Conservation (phyloP, 192 early-diverging fungal genomes). For the Podila minutissima region DNA sequence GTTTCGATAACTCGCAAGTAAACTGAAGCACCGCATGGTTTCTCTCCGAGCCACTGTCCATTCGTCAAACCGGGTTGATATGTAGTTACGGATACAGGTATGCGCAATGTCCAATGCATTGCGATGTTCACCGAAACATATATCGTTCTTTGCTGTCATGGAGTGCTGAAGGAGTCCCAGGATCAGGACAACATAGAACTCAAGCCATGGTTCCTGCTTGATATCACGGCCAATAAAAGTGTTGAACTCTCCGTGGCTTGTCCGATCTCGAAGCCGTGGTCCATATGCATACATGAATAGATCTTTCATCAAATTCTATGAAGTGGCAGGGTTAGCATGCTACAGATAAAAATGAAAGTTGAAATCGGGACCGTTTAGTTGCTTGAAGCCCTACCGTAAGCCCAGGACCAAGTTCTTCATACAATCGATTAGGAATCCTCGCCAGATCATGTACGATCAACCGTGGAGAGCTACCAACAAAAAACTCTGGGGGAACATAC, state of each 20-base stretch:
- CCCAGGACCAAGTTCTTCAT: background rate
- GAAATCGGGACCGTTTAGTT: background rate
- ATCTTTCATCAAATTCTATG: conserved; percentile 30
- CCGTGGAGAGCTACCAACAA: background rate
- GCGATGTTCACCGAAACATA: too few species aligned
- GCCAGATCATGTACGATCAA: background rate
- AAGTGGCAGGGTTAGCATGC: background rate
- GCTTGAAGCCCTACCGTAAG: conserved; percentile 12
- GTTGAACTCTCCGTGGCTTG: conserved; percentile 46
- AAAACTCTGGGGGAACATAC: conserved; percentile 29
- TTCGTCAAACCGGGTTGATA: conserved; percentile 22
- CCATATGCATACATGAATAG: conserved; percentile 18
- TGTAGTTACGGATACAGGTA: background rate
- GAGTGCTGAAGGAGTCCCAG: conserved; percentile 9
- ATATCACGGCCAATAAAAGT: conserved; percentile 12
- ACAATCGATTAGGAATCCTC: conserved; percentile 16
- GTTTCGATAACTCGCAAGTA: background rate
- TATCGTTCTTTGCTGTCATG: too few species aligned
- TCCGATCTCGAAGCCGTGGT: conserved; percentile 32
- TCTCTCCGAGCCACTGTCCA: conserved; percentile 19
- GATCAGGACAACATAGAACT: conserved; percentile 17
- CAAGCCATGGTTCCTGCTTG: conserved; percentile 21
- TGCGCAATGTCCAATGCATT: background rate
- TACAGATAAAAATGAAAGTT: background rate
- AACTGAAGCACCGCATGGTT: background rate